phyloP scores from a whole-genome alignment of 2,329 filamentous ascomycete genomes.

The Phyllosticta capitalensis region DNA sequence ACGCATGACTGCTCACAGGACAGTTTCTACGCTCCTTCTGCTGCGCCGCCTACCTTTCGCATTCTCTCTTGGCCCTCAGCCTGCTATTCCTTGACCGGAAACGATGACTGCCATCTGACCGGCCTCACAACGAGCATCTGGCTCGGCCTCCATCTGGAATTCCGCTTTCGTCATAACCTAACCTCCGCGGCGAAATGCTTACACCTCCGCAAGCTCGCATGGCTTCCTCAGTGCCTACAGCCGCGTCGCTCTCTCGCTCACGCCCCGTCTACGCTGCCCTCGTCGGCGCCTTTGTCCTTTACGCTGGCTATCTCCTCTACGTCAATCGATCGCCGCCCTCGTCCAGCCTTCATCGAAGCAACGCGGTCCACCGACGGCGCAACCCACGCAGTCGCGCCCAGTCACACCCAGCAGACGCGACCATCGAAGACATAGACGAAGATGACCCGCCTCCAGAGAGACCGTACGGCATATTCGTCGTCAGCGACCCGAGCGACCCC shows the following conservation, averaged over 20 bases:
- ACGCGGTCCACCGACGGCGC: conserved; percentile 51
- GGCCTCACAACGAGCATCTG: neutral
- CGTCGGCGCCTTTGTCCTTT: conserved; percentile 48
- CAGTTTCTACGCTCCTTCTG: neutral
- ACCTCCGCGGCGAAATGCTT: neutral
- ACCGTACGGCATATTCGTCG: conserved; percentile 7
- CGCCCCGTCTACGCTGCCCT: conserved; percentile 46
- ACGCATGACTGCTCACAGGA: neutral
- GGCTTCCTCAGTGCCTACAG: conserved; percentile 14
- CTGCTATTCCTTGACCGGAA: neutral
- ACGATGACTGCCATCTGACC: conserved; percentile 8
- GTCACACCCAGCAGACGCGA: neutral
- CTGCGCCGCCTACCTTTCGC: neutral
- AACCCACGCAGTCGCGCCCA: conserved; percentile 19
- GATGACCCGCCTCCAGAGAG: neutral
- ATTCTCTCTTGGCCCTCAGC: neutral
- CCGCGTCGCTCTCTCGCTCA: conserved; percentile 28
- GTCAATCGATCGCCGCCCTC: conserved; percentile 23
- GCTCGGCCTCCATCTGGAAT: neutral
- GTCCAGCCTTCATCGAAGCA: conserved; percentile 50
- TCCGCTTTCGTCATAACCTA: neutral
- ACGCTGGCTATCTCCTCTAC: conserved; percentile 52
- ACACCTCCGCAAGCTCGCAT: conserved; percentile 4
- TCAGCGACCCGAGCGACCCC: conserved; percentile 1
- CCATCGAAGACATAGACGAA: neutral